These are phyloP conservation scores for Craterostigma plantagineum DNA, from an alignment of 257 asterid species.

Conservation along the genomic window DNA sequence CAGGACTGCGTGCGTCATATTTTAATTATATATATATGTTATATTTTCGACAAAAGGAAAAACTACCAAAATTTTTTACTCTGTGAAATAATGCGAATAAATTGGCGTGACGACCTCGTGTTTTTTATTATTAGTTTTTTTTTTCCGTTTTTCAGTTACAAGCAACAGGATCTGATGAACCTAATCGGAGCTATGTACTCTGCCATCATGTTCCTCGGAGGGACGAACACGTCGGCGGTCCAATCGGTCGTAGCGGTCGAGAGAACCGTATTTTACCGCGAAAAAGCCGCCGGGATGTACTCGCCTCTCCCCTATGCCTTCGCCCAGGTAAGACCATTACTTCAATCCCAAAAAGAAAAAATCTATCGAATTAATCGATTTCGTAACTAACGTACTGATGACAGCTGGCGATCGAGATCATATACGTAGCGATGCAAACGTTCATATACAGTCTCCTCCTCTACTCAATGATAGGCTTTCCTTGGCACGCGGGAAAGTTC, in stretches of 20 bases:
- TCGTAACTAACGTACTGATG: too few relatives aligned
- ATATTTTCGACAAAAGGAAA: too few relatives aligned
- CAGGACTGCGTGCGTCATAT: too few relatives aligned
- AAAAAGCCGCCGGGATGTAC: slow-evolving; percentile 7
- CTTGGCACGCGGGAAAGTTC: slow-evolving; percentile 1
- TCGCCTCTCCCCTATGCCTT: slow-evolving; percentile 2
- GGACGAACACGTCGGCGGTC: slow-evolving; percentile 1
- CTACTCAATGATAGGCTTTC: slow-evolving; percentile 2
- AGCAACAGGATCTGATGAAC: not conserved
- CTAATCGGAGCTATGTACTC: slow-evolving; percentile 3
- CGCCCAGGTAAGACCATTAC: not conserved
- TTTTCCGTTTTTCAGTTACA: not conserved
- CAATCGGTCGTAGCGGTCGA: slow-evolving; percentile 4
- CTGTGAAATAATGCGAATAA: too few relatives aligned
- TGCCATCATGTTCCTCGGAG: slow-evolving; percentile 4
- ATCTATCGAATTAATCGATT: not conserved
- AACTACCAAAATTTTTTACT: too few relatives aligned
- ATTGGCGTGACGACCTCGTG: not conserved
- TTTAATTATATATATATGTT: too few relatives aligned
- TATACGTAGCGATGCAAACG: not conserved
- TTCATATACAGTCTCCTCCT: slow-evolving; percentile 1
- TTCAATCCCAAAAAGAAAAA: not conserved
- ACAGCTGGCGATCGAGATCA: slow-evolving; percentile 1
- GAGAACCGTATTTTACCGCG: slow-evolving; percentile 6
- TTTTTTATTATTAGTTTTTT: not conserved